Conservation (phyloP, 2,329 filamentous ascomycete species). For the Aspergillus eucalypticola region DNA sequence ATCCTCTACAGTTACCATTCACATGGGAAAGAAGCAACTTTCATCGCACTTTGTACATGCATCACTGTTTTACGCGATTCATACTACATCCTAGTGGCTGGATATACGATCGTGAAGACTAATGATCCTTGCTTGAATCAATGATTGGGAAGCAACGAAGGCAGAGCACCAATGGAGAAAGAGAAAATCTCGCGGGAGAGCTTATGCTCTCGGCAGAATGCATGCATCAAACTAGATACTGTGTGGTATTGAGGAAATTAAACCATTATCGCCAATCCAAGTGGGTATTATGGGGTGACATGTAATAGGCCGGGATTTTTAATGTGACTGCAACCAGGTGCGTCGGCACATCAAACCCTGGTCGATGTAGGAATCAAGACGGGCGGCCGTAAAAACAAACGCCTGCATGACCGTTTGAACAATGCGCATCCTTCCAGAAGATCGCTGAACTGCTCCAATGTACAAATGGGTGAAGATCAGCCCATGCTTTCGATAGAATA, state of each 20-base stretch:
- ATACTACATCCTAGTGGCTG: too few species aligned
- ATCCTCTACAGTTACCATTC: too few species aligned
- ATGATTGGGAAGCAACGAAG: neutral
- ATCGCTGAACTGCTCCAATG: constrained; percentile 30
- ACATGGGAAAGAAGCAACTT: too few species aligned
- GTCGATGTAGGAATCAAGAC: neutral
- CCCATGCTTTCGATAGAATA: constrained; percentile 6
- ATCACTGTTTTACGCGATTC: too few species aligned
- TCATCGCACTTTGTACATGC: too few species aligned
- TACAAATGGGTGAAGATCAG: neutral
- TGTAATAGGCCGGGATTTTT: neutral
- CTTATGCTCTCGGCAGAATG: neutral
- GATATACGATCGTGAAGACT: too few species aligned
- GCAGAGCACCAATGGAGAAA: neutral
- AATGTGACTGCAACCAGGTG: neutral
- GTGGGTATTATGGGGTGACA: neutral
- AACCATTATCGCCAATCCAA: neutral
- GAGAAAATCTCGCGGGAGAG: neutral
- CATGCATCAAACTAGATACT: neutral
- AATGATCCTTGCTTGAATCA: neutral
- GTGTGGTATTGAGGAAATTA: neutral
- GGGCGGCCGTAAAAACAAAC: constrained; percentile 24
- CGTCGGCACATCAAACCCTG: neutral
- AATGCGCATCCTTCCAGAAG: constrained; percentile 16
- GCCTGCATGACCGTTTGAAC: constrained; percentile 20